Conservation (phyloP, 257 asterid genomes). For the Forsythia suspensa region DNA sequence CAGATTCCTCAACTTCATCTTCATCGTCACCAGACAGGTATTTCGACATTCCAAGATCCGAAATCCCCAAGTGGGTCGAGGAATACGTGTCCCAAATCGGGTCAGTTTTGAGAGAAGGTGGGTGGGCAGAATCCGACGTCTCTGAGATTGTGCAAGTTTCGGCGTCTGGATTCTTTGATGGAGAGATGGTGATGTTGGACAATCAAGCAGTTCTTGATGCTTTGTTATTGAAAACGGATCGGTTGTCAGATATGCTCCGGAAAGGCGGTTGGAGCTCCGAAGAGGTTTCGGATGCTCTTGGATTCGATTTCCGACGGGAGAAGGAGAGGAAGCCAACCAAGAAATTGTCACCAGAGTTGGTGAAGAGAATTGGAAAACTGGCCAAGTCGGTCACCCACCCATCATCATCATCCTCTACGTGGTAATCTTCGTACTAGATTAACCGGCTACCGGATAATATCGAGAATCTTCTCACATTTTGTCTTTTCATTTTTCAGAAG, state of each 20-base stretch:
- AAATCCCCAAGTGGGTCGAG: conserved; percentile 80
- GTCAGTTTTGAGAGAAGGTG: conserved; percentile 73
- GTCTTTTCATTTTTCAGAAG: conserved; percentile 17
- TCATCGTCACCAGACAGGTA: conserved; percentile 86
- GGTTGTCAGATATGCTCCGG: conserved; percentile 77
- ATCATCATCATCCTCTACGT: conserved; percentile 27
- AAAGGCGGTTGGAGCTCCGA: conserved; percentile 97
- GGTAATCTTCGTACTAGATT: neutral
- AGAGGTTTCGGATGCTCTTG: conserved; percentile 84
- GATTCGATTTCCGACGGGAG: conserved; percentile 78
- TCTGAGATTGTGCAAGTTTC: conserved; percentile 73
- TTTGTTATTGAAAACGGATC: conserved; percentile 76
- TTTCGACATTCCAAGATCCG: conserved; percentile 58
- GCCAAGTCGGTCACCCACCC: conserved; percentile 78
- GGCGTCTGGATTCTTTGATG: conserved; percentile 82
- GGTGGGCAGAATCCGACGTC: conserved; percentile 94
- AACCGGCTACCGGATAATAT: conserved; percentile 33
- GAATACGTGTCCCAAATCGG: conserved; percentile 77
- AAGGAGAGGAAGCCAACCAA: conserved; percentile 62
- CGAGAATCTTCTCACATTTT: conserved; percentile 40
- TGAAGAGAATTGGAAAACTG: conserved; percentile 68
- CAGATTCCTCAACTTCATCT: conserved; percentile 63
- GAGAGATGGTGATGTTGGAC: conserved; percentile 84
- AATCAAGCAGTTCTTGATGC: conserved; percentile 84
- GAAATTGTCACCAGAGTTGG: conserved; percentile 71